Evolutionary conservation across 768 basidiomycete species (phyloP).

Genomic region (Suillus clintonianus): DNA sequence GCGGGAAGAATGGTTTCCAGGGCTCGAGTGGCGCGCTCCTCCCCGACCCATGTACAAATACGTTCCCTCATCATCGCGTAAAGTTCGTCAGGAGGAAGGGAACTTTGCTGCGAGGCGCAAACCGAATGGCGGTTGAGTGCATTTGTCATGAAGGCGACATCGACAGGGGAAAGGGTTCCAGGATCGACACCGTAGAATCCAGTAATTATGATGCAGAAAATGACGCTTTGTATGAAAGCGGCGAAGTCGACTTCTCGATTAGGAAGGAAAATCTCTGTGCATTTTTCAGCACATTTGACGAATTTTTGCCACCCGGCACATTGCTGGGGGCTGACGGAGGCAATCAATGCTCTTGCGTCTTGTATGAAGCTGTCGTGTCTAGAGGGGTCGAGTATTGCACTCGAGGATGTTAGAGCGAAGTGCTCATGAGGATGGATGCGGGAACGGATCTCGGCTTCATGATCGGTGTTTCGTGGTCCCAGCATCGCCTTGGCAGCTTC

Average conservation of each 20-base stretch:
- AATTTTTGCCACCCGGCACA: neutral
- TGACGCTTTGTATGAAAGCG: conserved; percentile 44
- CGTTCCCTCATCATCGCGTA: conserved; percentile 36
- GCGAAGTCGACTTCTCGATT: conserved; percentile 30
- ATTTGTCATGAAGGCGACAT: conserved; percentile 38
- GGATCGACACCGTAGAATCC: conserved; percentile 38
- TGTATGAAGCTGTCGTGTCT: neutral
- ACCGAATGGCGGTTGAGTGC: conserved; percentile 34
- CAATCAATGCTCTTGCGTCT: neutral
- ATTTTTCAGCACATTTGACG: neutral
- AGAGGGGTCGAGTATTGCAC: neutral
- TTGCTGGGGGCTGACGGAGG: neutral
- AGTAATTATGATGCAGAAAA: conserved; percentile 43
- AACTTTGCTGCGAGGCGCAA: neutral
- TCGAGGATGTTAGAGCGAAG: neutral
- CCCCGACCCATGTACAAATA: conserved; percentile 38
- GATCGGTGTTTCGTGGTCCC: neutral
- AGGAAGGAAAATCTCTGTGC: conserved; percentile 14
- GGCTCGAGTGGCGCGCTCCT: conserved; percentile 23
- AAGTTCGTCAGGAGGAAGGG: conserved; percentile 17
- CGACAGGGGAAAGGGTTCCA: conserved; percentile 25
- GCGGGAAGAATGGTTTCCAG: conserved; percentile 57
- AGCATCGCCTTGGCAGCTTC: neutral
- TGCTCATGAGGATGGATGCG: neutral
- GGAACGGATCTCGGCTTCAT: neutral